Percentiles rank a stretch among this genome's conserved stretches.
Conservation (phyloP, 768 basidiomycete genomes). For the Boletus rufocinnamomeus region DNA sequence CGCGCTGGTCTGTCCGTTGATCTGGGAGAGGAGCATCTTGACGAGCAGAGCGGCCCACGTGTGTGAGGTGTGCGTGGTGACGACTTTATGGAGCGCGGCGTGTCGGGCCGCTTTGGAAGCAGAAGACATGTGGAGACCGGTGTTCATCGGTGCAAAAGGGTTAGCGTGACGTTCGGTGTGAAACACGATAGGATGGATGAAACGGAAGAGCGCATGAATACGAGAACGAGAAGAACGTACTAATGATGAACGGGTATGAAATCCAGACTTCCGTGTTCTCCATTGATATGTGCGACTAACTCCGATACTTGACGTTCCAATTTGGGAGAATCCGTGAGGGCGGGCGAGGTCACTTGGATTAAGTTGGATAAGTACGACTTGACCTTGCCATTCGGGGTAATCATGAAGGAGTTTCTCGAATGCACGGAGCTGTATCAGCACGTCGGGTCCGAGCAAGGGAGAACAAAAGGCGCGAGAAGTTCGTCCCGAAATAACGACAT, state of each 20-base stretch:
- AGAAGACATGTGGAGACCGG: conserved; percentile 79
- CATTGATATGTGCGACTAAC: conserved; percentile 93
- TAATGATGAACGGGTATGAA: conserved; percentile 98
- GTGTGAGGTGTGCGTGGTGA: conserved; percentile 91
- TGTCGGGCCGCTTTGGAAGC: conserved; percentile 78
- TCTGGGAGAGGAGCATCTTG: conserved; percentile 83
- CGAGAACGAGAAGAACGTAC: conserved; percentile 56
- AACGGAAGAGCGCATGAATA: background rate
- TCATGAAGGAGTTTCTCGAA: conserved; percentile 93
- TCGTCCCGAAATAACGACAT: conserved; percentile 1
- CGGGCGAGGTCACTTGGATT: conserved; percentile 89
- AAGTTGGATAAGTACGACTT: conserved; percentile 81
- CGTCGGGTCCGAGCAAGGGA: background rate
- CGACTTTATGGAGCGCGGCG: conserved; percentile 72
- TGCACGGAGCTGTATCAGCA: conserved; percentile 68
- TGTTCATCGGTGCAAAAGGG: conserved; percentile 71
- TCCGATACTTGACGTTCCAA: conserved; percentile 93
- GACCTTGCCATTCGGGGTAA: conserved; percentile 95
- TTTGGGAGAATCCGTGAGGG: conserved; percentile 89
- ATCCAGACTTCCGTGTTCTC: conserved; percentile 90
- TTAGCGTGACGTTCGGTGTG: background rate
- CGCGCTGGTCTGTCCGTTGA: conserved; percentile 76
- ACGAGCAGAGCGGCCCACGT: conserved; percentile 91
- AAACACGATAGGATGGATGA: background rate
- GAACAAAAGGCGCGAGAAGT: no score